Base-by-base conservation (phyloP, 1,284 basidiomycete genomes). In the Paramarasmius palmivorus region DNA sequence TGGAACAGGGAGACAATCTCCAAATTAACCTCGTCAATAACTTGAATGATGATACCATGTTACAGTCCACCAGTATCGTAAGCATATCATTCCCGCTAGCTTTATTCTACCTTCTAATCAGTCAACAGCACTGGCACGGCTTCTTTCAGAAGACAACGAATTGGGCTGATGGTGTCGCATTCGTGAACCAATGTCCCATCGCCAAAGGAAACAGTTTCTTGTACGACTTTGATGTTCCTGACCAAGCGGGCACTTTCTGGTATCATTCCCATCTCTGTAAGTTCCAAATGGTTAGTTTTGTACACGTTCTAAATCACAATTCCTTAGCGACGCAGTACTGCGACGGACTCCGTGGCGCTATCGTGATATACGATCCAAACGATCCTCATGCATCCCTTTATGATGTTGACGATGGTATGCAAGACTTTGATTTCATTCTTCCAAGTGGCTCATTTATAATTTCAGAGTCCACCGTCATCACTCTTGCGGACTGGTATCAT, bases 51-150 rank as follows among this genome's bases (percentile, higher is more conserved):
- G n/a, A n/a, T n/a, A n/a, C n/a, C n/a, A n/a, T n/a, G n/a, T n/a
- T n/a, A n/a, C n/a, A n/a, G n/a, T n/a, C n/a, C n/a, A n/a, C n/a
- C n/a, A n/a, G n/a, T n/a, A n/a, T n/a, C n/a, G n/a, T n/a, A n/a
- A n/a, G n/a, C n/a, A n/a, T n/a, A n/a, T n/a, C n/a, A n/a, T n/a
- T n/a, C n/a, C n/a, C n/a, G n/a, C n/a, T n/a, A n/a, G n/a, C n/a
- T n/a, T n/a, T n/a, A n/a, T n/a, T n/a, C n/a, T n/a, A n/a, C n/a
- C n/a, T n/a, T n/a, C n/a, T n/a, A n/a, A n/a, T n/a, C n/a, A n/a
- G n/a, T 49, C 40, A 15, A 14, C 22, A 79, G 77, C 78, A 80
- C 57, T 81, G 77, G 77, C 78, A 81, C 50, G 78, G 78, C 6
- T 58, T 80, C 12, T 61, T n/a, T n/a, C n/a, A n/a, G n/a, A n/a